Evolutionary conservation across 805 yeast species (phyloP).

Genomic region (Jamesozyma lodderae): DNA sequence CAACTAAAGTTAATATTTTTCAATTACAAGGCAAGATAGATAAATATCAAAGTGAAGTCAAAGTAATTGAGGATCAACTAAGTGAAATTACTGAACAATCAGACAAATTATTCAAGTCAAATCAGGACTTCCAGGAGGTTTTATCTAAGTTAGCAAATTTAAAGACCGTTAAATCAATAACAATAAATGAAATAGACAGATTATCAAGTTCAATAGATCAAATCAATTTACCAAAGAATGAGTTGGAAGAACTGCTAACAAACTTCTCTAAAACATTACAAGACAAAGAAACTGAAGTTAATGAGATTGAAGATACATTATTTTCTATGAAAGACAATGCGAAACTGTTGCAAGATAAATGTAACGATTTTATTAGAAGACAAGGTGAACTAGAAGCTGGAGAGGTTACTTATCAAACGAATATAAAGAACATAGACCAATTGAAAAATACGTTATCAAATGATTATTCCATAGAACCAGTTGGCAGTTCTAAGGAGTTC

Average conservation of each 20-base stretch:
- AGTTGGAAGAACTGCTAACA: slow-evolving; percentile 32
- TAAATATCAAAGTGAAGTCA: slow-evolving; percentile 40
- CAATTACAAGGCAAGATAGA: slow-evolving; percentile 38
- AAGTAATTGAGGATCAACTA: slow-evolving; percentile 40
- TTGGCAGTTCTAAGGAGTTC: background rate
- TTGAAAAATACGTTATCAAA: too few relatives aligned
- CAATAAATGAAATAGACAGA: slow-evolving; percentile 44
- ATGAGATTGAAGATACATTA: slow-evolving; percentile 18
- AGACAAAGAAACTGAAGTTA: slow-evolving; percentile 26
- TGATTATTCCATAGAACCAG: background rate
- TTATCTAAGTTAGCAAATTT: slow-evolving; percentile 55
- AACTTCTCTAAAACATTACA: slow-evolving; percentile 33
- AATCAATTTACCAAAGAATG: slow-evolving; percentile 29
- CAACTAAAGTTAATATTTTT: slow-evolving; percentile 40
- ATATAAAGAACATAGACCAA: background rate
- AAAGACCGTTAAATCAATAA: slow-evolving; percentile 37
- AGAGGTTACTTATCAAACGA: slow-evolving; percentile 20
- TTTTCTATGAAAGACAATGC: slow-evolving; percentile 18
- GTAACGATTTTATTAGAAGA: slow-evolving; percentile 34
- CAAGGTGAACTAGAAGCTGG: slow-evolving; percentile 51
- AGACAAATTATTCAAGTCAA: slow-evolving; percentile 57
- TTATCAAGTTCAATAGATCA: slow-evolving; percentile 27
- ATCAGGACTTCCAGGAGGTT: slow-evolving; percentile 72
- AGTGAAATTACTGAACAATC: slow-evolving; percentile 47
- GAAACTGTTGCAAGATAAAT: slow-evolving; percentile 24